Conservation (phyloP, 2,329 filamentous ascomycete genomes). For the Talaromyces amestolkiae region DNA sequence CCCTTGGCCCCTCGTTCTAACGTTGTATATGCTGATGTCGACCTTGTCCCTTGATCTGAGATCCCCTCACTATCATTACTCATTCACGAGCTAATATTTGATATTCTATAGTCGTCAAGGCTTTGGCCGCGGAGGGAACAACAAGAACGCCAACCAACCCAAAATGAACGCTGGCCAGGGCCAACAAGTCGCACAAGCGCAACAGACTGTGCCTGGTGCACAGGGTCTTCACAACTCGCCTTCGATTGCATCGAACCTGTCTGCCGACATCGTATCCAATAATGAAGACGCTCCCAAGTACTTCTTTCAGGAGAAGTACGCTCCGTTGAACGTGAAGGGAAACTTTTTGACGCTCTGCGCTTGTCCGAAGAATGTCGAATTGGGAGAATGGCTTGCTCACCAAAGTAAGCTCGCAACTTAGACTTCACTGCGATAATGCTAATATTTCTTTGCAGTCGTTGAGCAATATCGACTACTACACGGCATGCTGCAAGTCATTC, state of each 20-base stretch:
- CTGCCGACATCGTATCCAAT: conserved; percentile 36
- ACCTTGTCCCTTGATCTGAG: conserved; percentile 8
- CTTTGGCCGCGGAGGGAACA: conserved; percentile 49
- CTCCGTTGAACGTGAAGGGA: conserved; percentile 88
- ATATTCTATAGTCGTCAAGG: conserved; percentile 44
- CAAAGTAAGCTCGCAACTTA: conserved; percentile 62
- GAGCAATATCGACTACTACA: conserved; percentile 88
- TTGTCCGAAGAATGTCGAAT: conserved; percentile 87
- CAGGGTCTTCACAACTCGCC: conserved; percentile 37
- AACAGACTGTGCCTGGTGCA: conserved; percentile 24
- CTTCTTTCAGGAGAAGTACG: conserved; percentile 55
- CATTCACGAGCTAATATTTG: conserved; percentile 7
- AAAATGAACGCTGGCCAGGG: conserved; percentile 40
- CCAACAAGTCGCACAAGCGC: conserved; percentile 29
- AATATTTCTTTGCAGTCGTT: conserved; percentile 61
- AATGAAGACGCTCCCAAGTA: conserved; percentile 48
- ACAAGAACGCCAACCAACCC: conserved; percentile 43
- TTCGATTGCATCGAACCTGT: conserved; percentile 38
- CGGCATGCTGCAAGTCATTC: conserved; percentile 84
- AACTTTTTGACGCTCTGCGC: conserved; percentile 97
- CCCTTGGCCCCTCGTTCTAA: neutral
- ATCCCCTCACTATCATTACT: neutral
- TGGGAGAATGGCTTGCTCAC: conserved; percentile 93
- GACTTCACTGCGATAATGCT: neutral
- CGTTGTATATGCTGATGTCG: conserved; percentile 3